Percentiles rank a stretch among this genome's conserved stretches.
phyloP scores from a whole-genome alignment of 163 green algal genomes.

The Prototheca wickerhamii region DNA sequence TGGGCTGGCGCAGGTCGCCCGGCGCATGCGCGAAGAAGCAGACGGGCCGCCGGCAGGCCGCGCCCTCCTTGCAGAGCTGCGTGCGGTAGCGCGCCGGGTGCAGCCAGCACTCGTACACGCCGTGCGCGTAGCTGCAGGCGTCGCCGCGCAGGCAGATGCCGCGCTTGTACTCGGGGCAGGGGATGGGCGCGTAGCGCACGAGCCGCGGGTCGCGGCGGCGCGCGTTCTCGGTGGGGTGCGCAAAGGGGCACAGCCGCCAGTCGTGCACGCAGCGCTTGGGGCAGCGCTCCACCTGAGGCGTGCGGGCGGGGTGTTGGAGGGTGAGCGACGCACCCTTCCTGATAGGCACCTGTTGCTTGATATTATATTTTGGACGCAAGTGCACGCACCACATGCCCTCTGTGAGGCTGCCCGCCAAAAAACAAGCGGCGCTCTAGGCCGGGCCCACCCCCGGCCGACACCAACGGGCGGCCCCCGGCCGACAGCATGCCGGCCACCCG shows the following conservation, averaged over 20 bases:
- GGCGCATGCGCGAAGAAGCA: conserved; percentile 85
- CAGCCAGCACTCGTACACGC: conserved; percentile 87
- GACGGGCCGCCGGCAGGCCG: conserved; percentile 54
- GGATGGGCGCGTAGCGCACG: conserved; percentile 61
- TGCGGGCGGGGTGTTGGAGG: not conserved
- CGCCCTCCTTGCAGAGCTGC: conserved; percentile 80
- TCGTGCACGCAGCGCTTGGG: conserved; percentile 75
- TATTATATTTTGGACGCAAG: not conserved
- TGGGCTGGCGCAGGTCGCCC: conserved; percentile 62
- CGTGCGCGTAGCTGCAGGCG: conserved; percentile 73
- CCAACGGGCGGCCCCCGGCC: too few species aligned
- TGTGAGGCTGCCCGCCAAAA: too few species aligned
- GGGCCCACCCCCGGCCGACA: too few species aligned
- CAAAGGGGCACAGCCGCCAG: conserved; percentile 79
- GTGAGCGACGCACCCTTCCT: not conserved
- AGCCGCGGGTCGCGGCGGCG: conserved; percentile 68
- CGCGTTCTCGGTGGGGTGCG: conserved; percentile 83
- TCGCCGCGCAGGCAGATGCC: conserved; percentile 54
- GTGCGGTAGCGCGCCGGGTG: conserved; percentile 78
- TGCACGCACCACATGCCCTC: too few species aligned
- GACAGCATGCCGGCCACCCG: too few species aligned
- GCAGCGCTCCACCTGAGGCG: conserved; percentile 56
- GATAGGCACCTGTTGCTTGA: not conserved
- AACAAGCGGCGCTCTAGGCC: too few species aligned
- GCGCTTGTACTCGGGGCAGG: conserved; percentile 80